These are phyloP conservation scores for Protomyces inouyei DNA, from an alignment of 1,139 yeast species.

Conservation along the genomic window DNA sequence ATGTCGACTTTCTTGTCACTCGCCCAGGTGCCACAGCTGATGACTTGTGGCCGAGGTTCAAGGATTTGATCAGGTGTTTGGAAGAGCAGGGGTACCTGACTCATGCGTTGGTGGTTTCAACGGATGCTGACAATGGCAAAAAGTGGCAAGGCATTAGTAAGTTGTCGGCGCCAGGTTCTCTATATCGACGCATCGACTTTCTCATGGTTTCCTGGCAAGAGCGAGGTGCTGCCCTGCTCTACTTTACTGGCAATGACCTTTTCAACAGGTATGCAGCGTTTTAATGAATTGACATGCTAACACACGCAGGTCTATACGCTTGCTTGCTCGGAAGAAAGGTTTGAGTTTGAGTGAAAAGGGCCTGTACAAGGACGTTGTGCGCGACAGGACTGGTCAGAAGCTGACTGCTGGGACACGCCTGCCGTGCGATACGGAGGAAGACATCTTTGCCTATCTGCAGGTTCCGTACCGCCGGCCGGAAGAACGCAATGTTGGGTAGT, in stretches of 20 bases:
- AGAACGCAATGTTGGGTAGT: constrained; percentile 13
- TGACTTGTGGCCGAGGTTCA: constrained; percentile 39
- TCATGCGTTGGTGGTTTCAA: constrained; percentile 37
- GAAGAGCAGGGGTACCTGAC: constrained; percentile 37
- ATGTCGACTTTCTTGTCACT: constrained; percentile 52
- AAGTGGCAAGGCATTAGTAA: constrained; percentile 41
- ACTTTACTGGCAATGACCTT: constrained; percentile 56
- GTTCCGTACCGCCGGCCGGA: constrained; percentile 21
- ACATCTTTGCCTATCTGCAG: constrained; percentile 1
- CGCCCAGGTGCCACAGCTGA: constrained; percentile 40
- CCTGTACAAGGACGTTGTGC: constrained; percentile 38
- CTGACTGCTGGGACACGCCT: constrained; percentile 4
- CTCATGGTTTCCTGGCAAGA: constrained; percentile 50
- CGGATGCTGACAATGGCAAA: constrained; percentile 30
- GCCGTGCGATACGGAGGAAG: constrained; percentile 19
- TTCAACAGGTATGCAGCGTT: constrained; percentile 45
- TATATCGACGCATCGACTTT: constrained; percentile 54
- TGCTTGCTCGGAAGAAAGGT: constrained; percentile 47
- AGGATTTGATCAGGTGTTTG: constrained; percentile 38
- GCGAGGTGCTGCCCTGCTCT: constrained; percentile 52
- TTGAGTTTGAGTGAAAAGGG: constrained; percentile 51
- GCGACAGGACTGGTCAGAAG: constrained; percentile 2
- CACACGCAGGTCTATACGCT: constrained; percentile 39
- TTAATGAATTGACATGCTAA: too few species aligned
- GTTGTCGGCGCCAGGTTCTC: constrained; percentile 33